These are phyloP conservation scores for Podaxis sp. DNA, from an alignment of 768 basidiomycete genomes.

Conservation along the genomic window DNA sequence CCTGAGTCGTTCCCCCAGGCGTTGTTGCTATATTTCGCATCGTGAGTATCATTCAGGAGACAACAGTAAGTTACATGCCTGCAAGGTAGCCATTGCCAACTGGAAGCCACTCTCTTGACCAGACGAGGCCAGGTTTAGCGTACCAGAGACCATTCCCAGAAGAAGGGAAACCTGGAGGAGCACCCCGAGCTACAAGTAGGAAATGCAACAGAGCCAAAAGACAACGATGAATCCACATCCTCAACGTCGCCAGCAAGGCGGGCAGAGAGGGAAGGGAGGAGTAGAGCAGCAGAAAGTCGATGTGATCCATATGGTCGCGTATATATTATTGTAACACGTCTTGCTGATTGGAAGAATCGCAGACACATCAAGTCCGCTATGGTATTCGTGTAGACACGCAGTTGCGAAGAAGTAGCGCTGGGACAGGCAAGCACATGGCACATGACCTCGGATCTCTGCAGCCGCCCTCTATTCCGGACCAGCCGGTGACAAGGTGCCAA, in stretches of 20 bases:
- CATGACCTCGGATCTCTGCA: slow-evolving; percentile 8
- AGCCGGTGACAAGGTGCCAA: background rate
- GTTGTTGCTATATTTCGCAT: slow-evolving; percentile 51
- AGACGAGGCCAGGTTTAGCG: slow-evolving; percentile 46
- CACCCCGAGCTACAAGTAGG: slow-evolving; percentile 12
- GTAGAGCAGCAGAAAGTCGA: background rate
- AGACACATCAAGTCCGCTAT: background rate
- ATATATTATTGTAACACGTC: slow-evolving; percentile 1
- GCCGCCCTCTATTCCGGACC: background rate
- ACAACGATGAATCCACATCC: slow-evolving; percentile 26
- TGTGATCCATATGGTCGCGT: slow-evolving; percentile 7
- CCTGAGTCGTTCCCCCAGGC: slow-evolving; percentile 58
- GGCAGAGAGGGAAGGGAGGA: slow-evolving; percentile 5
- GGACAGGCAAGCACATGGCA: background rate
- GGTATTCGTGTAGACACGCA: background rate
- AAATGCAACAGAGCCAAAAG: slow-evolving; percentile 26
- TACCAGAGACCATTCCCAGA: slow-evolving; percentile 83
- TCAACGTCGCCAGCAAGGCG: slow-evolving; percentile 8
- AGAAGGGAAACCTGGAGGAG: slow-evolving; percentile 53
- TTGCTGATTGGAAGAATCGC: slow-evolving; percentile 5
- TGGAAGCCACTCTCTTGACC: slow-evolving; percentile 64
- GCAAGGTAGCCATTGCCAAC: slow-evolving; percentile 75
- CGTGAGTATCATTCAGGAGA: background rate
- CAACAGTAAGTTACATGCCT: slow-evolving; percentile 35
- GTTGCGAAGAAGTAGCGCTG: slow-evolving; percentile 1